A percentile compares a stretch with the other conserved stretches of the same genome.
These are phyloP conservation scores for Pseudogymnoascus sp. DNA, from an alignment of 2,329 filamentous ascomycete genomes.

Conservation along the genomic window DNA sequence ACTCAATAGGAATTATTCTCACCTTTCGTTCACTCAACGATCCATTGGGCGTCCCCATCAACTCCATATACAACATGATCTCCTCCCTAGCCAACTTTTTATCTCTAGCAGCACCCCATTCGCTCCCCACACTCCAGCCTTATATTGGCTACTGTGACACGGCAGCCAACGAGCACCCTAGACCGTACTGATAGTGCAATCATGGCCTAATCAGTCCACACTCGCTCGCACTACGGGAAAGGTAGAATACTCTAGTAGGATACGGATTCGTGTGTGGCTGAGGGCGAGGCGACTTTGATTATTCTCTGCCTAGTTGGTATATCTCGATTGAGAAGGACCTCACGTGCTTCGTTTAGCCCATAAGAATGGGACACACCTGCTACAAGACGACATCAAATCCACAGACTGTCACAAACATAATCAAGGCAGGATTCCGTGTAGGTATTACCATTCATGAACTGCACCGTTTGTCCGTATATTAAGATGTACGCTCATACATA, in stretches of 20 bases:
- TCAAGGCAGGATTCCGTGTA: not conserved
- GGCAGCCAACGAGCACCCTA: not conserved
- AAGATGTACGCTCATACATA: conserved; percentile 2
- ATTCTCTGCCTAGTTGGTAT: not conserved
- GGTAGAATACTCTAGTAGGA: not conserved
- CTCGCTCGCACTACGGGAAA: not conserved
- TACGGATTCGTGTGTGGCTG: not conserved
- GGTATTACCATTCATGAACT: not conserved
- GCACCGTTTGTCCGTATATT: conserved; percentile 1
- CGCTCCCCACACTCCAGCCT: not conserved
- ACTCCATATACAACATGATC: not conserved
- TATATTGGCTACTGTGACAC: not conserved
- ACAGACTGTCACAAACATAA: not conserved
- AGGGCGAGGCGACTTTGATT: not conserved
- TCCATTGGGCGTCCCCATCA: not conserved
- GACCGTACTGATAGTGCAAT: not conserved
- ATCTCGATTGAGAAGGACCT: not conserved
- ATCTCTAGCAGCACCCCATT: not conserved
- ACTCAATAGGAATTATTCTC: not conserved
- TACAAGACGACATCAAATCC: not conserved
- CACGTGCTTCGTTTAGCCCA: not conserved
- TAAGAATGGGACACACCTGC: not conserved
- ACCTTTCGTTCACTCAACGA: not conserved
- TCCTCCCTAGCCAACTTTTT: not conserved
- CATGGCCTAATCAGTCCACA: not conserved